Conservation (phyloP, 1,284 basidiomycete species). For the Leccinum solheimii region DNA sequence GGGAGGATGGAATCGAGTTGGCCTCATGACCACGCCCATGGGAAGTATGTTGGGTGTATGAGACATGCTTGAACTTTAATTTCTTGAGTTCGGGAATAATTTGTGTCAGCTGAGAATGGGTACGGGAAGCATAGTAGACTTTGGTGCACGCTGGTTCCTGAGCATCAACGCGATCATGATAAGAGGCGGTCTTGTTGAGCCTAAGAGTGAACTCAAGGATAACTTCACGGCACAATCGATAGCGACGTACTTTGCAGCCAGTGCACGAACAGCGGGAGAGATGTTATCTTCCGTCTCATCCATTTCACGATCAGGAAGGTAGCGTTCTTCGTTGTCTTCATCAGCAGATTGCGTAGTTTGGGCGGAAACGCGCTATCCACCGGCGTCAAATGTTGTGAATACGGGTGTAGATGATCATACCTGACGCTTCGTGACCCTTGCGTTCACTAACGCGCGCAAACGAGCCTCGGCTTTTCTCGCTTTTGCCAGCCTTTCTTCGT, state of each 20-base stretch:
- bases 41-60: conserved; percentile 3
- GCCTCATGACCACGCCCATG: conserved; percentile 12
- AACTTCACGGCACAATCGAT: neutral
- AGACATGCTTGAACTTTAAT: conserved; percentile 47
- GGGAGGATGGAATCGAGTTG: conserved; percentile 1
- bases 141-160: conserved; percentile 69
- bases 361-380: conserved; percentile 25
- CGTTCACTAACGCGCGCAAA: conserved; percentile 55
- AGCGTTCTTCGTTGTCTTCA: conserved; percentile 50
- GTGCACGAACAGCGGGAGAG: conserved; percentile 74
- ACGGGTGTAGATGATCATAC: conserved; percentile 40
- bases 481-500: conserved; percentile 56
- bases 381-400: conserved; percentile 12
- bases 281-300: conserved; percentile 57
- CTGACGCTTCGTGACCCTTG: conserved; percentile 57
- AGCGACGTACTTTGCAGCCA: conserved; percentile 72
- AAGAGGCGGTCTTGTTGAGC: conserved; percentile 13
- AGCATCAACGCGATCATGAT: conserved; percentile 23
- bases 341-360: conserved; percentile 10
- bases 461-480: conserved; percentile 65
- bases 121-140: conserved; percentile 92
- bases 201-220: conserved; percentile 8
- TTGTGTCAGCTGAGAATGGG: conserved; percentile 93
- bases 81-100: conserved; percentile 85
- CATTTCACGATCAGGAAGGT: conserved; percentile 58